phyloP scores from a whole-genome alignment of 192 early-diverging fungal species.

The Oehlia diaphana region DNA sequence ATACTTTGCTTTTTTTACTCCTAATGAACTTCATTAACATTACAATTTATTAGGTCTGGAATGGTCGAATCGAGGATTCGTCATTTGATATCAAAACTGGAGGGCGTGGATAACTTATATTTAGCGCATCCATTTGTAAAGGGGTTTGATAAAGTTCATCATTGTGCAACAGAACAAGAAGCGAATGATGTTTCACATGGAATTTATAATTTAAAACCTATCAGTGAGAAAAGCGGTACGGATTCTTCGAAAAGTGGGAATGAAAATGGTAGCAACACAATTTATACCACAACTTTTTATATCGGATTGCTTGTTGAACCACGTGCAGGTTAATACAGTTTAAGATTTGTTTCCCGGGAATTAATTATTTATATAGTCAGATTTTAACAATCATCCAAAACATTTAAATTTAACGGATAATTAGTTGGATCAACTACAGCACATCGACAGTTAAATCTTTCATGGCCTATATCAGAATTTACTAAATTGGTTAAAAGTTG shows the following conservation, averaged over 20 bases:
- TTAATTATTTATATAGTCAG: not conserved
- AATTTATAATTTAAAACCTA: slow-evolving; percentile 42
- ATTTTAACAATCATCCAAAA: no score
- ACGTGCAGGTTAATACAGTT: slow-evolving; percentile 44
- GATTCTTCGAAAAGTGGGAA: slow-evolving; percentile 10
- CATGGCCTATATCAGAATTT: slow-evolving; percentile 83
- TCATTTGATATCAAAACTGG: slow-evolving; percentile 83
- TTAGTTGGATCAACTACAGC: slow-evolving; percentile 43
- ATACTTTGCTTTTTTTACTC: not conserved
- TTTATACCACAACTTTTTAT: slow-evolving; percentile 79
- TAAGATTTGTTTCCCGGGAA: not conserved
- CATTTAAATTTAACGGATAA: slow-evolving; percentile 12
- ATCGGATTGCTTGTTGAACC: slow-evolving; percentile 77
- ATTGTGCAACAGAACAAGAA: slow-evolving; percentile 69
- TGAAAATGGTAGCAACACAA: slow-evolving; percentile 34
- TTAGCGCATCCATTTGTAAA: slow-evolving; percentile 92
- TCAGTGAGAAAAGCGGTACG: slow-evolving; percentile 31
- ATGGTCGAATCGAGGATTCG: slow-evolving; percentile 91
- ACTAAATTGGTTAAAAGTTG: slow-evolving; percentile 76
- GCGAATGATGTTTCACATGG: slow-evolving; percentile 67
- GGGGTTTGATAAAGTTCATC: slow-evolving; percentile 69
- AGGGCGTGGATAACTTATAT: slow-evolving; percentile 67
- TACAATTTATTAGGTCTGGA: slow-evolving; percentile 61
- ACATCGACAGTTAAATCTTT: slow-evolving; percentile 72
- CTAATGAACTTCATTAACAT: slow-evolving; percentile 18